These are phyloP conservation scores for Shiraia sp. DNA, from an alignment of 2,329 filamentous ascomycete species.

Conservation along the genomic window DNA sequence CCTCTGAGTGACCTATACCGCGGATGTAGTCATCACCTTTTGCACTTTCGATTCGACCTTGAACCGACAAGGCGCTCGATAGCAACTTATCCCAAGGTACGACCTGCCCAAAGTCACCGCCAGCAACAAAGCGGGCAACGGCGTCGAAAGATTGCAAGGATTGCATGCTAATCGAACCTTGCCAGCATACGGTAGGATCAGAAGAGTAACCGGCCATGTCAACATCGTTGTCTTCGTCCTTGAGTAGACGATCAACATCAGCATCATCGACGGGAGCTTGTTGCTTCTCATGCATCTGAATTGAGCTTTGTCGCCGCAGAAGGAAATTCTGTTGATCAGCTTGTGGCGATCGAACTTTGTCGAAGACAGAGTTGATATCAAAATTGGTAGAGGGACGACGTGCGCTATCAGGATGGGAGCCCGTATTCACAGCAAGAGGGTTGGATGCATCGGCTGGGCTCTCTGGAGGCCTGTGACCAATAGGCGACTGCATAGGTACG, in stretches of 20 bases:
- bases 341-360: slow-evolving; percentile 76
- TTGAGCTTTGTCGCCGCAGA: slow-evolving; percentile 56
- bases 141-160: slow-evolving; percentile 75
- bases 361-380: slow-evolving; percentile 85
- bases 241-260: slow-evolving; percentile 86
- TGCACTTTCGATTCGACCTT: slow-evolving; percentile 78
- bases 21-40: slow-evolving; percentile 91
- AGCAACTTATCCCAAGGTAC: slow-evolving; percentile 77
- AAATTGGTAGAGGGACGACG: slow-evolving; percentile 67
- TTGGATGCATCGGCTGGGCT: slow-evolving; percentile 19
- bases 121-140: slow-evolving; percentile 80
- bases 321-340: slow-evolving; percentile 52
- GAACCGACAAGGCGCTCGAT: slow-evolving; percentile 69
- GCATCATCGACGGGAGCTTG: slow-evolving; percentile 72
- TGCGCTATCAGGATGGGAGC: slow-evolving; percentile 27
- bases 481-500: slow-evolving; percentile 17
- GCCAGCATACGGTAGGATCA: slow-evolving; percentile 68
- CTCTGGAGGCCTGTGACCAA: slow-evolving; percentile 22
- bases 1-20: slow-evolving; percentile 77
- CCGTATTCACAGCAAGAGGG: slow-evolving; percentile 43
- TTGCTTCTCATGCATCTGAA: slow-evolving; percentile 46
- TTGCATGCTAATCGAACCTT: slow-evolving; percentile 62
- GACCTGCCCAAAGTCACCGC: slow-evolving; percentile 71
- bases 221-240: slow-evolving; percentile 77
- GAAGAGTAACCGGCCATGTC: slow-evolving; percentile 76